Conservation (phyloP, 164 flowering plant genomes). For the Macadamia integrifolia region DNA sequence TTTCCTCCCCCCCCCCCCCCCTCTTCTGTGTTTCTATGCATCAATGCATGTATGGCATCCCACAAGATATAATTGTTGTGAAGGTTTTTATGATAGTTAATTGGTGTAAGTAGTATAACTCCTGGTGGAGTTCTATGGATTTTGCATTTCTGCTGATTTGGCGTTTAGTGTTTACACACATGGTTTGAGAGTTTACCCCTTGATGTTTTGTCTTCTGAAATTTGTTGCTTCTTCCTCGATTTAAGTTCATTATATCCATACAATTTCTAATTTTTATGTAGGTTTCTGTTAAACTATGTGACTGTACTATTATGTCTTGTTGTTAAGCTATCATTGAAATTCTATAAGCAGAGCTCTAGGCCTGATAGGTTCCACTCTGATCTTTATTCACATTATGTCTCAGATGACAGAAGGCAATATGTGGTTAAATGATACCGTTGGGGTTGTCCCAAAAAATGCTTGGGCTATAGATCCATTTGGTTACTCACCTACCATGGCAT, state of each 20-base stretch:
- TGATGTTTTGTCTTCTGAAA: not conserved
- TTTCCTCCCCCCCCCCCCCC: no score
- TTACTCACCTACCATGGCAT: slow-evolving; percentile 97
- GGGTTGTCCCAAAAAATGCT: slow-evolving; percentile 88
- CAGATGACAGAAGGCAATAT: slow-evolving; percentile 98
- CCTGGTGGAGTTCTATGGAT: not conserved
- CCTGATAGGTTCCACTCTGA: slow-evolving; percentile 8
- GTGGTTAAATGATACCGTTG: slow-evolving; percentile 93
- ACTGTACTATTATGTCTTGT: not conserved
- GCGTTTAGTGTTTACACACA: no score
- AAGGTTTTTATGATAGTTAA: not conserved
- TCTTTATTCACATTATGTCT: slow-evolving; percentile 6
- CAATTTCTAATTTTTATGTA: no score
- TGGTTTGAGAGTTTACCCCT: not conserved
- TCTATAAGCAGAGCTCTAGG: not conserved
- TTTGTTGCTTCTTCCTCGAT: not conserved
- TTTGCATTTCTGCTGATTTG: no score
- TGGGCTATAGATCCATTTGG: slow-evolving; percentile 99
- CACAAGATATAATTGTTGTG: no score
- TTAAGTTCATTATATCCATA: no score
- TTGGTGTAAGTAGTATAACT: not conserved
- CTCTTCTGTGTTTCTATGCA: no score
- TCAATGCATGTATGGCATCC: no score
- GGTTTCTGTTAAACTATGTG: not conserved
- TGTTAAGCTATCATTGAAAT: not conserved